Base-by-base conservation (phyloP, 2,329 filamentous ascomycete species). In the Phaeosphaeria sp. region DNA sequence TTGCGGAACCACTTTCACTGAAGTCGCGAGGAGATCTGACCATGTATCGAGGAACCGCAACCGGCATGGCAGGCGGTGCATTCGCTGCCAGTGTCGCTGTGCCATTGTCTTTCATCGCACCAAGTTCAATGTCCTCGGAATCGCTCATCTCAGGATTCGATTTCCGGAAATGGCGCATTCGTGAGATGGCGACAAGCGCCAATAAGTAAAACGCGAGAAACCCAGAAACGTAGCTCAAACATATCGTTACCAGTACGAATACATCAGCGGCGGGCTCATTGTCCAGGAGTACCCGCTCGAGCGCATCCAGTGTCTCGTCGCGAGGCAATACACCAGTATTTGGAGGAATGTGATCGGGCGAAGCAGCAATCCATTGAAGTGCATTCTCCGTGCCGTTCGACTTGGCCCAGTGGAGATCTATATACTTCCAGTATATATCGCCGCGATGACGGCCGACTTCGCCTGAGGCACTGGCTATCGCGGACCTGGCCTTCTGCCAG, bases 341-440 rank as follows among this genome's bases (percentile, higher is more conserved):
- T 36, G 50, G 46, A 6, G 53, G 33, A 18, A 48, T 44, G 36
- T 52, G 49, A 7, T 47, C 30, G 9, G 10, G 20, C 1, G 23
- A 33, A 2, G 3, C 23, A 13, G 46, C 50, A 7, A 30, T 21
- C 18, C 33, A 52, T 6, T 44, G 48, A 10, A 25, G 22, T 13
- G 42, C 10, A 3, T 30, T 36, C 6, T 13, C 55, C 5, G n/a
- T 39, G n/a, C 52, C 43, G 4, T 39, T 46, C 2, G 48, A 27
- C 15, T n/a, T 23, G 22, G 44, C 5, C 23, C 30, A 48, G 13
- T 15, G 17, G 18, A 41, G 23, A 22, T 46, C 33, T 18, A n/a
- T 44, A 22, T 59, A 59, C 49, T 55, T 62, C 59, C 42, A 62
- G 30, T 56, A 55, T 36, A 60, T 55, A n/a, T 59, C 56, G 30